Base-by-base conservation (phyloP, 2,329 filamentous ascomycete species). In the Coniochaeta sp. region DNA sequence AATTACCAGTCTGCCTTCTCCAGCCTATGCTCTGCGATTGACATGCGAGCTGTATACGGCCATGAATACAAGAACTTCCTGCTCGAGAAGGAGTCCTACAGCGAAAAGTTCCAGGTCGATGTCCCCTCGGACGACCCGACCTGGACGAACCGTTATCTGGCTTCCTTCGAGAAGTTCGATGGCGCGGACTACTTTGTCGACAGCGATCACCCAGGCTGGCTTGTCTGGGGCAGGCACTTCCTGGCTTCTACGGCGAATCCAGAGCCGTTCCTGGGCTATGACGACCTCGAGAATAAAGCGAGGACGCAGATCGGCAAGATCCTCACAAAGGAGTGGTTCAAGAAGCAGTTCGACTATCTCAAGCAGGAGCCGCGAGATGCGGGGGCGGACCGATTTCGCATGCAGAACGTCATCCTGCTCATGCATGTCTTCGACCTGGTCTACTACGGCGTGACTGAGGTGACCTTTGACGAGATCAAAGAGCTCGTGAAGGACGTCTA, bases 301-400 rank as follows among this genome's bases (percentile, higher is more conserved):
- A 87, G 93, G 44, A 82, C 83, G 59, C 89, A 90, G 69, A 95
- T 99, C 68, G 95, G 93, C 55, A 82, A 82, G 59, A 79, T 92
- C 47, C 79, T 99, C 63, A 91, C 90, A 62, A 87, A 87, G 56
- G 84, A 91, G 30, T 99, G 95, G 96, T 87, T 97, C 66, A 84
- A 84, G 50, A 89, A 88, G 57, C 93, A 89, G 73, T 99, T 99
- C 69, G 89, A 88, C 26, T 98, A 93, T 71, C 83, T 98, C 77
- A 98, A 97, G 76, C 95, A 98, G 74, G 93, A 98, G 72, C 93
- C 95, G 2, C 87, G 93, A 52, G 93, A 98, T 70, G 75, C 85
- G 0, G 83, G 82, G 4, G 82, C 89, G 0, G 93, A 99, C 71
- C 85, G 93, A 58, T 98, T 99, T 78, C 85, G 93, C 59, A 93